These are phyloP conservation scores for Acanthochlamys bracteata DNA, from an alignment of 106 monocot species.

Conservation along the genomic window DNA sequence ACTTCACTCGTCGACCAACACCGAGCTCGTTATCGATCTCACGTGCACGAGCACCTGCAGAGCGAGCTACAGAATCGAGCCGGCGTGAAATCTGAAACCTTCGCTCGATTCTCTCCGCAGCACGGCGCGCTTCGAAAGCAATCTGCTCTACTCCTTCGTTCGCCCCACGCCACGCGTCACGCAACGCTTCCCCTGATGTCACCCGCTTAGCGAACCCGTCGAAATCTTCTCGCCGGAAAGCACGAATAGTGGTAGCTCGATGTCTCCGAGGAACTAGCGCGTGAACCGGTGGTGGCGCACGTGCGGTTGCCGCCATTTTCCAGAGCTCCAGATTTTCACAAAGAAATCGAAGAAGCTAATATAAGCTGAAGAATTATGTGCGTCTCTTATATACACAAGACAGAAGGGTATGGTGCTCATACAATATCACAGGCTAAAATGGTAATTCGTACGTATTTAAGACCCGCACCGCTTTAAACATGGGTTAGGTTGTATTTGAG, in stretches of 20 bases:
- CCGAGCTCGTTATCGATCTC: constrained; percentile 83
- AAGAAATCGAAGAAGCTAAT: no score
- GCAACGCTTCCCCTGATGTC: constrained; percentile 52
- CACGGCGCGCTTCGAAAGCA: constrained; percentile 54
- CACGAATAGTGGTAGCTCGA: constrained; percentile 13
- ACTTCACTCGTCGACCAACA: constrained; percentile 47
- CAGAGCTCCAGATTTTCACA: not conserved
- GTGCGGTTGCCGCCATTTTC: not conserved
- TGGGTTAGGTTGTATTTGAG: no score
- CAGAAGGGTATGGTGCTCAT: no score
- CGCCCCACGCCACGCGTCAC: constrained; percentile 70
- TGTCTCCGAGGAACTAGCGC: no score
- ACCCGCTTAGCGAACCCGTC: constrained; percentile 68
- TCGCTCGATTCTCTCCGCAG: constrained; percentile 68
- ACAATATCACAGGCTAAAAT: no score
- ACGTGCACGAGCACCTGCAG: constrained; percentile 30
- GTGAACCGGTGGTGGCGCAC: not conserved
- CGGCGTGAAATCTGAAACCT: constrained; percentile 52
- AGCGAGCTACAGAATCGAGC: constrained; percentile 39
- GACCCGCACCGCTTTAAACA: no score
- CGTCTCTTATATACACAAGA: no score
- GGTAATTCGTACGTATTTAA: no score
- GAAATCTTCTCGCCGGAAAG: constrained; percentile 52
- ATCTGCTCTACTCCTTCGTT: constrained; percentile 74
- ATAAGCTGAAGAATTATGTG: no score